Conservation (phyloP, 169 alveolate species). For the Plasmodium malariae region DNA sequence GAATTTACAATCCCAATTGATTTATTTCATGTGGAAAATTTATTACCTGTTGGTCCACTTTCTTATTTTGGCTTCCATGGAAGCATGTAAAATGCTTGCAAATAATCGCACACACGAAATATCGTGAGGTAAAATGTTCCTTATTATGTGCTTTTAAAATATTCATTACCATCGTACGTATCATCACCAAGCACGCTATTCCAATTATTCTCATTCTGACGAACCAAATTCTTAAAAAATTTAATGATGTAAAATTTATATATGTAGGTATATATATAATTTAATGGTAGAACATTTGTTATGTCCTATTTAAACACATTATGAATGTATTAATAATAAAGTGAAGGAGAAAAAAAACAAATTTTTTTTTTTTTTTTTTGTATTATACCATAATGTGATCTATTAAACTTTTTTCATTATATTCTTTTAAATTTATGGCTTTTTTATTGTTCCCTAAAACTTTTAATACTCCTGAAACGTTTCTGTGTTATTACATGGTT, state of each 20-base stretch:
- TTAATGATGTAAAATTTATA: neutral
- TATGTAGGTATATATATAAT: no score
- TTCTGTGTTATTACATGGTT: slow-evolving; percentile 13
- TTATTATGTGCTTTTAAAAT: neutral
- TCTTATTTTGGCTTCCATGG: no score
- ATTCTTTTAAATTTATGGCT: slow-evolving; percentile 35
- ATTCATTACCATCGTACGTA: neutral
- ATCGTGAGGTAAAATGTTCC: neutral
- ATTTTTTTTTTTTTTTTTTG: neutral
- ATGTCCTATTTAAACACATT: no score
- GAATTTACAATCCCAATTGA: no score
- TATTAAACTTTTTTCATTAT: slow-evolving; percentile 19
- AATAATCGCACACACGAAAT: neutral
- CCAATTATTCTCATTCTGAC: slow-evolving; percentile 55
- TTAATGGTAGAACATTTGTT: no score
- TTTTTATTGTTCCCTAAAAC: slow-evolving; percentile 29
- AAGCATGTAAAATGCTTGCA: no score
- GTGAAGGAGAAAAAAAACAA: neutral
- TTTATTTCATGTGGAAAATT: no score
- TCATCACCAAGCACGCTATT: slow-evolving; percentile 21
- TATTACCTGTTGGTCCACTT: no score
- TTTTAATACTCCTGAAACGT: slow-evolving; percentile 29
- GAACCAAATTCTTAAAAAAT: slow-evolving; percentile 34
- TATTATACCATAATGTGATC: slow-evolving; percentile 37
- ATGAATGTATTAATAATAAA: no score